phyloP scores from a whole-genome alignment of 305 asterid genomes.

The Solanum hybrid region DNA sequence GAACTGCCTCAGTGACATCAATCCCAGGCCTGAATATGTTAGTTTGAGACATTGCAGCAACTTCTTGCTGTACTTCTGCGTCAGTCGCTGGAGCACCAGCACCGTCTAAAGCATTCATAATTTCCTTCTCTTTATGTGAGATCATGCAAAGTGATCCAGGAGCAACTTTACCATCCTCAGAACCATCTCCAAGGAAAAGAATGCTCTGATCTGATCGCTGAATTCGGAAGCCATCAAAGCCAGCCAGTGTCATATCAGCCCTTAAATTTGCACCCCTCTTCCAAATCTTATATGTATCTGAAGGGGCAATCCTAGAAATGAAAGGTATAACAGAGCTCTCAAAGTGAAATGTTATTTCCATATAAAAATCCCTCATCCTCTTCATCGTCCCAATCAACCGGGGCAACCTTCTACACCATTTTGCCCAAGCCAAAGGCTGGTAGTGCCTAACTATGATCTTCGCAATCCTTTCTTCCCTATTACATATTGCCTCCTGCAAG shows the following conservation, averaged over 20 bases:
- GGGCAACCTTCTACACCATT: constrained; percentile 97
- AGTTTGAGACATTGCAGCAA: constrained; percentile 80
- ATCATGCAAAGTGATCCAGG: constrained; percentile 83
- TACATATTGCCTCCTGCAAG: constrained; percentile 87
- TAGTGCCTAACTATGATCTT: constrained; percentile 79
- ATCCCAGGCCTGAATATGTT: constrained; percentile 93
- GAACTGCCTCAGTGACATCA: constrained; percentile 88
- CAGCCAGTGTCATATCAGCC: constrained; percentile 97
- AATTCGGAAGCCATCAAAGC: constrained; percentile 85
- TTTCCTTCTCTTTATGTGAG: constrained; percentile 82
- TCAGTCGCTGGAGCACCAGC: constrained; percentile 86
- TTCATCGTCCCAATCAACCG: constrained; percentile 74
- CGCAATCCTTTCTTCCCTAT: constrained; percentile 73
- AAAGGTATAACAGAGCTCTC: constrained; percentile 97
- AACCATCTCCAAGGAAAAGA: constrained; percentile 94
- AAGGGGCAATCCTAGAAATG: constrained; percentile 94
- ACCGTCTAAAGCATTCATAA: constrained; percentile 89
- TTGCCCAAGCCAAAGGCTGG: constrained; percentile 96
- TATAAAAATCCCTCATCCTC: constrained; percentile 93
- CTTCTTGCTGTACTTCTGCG: constrained; percentile 80
- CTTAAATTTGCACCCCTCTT: constrained; percentile 87
- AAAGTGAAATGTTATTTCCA: constrained; percentile 93
- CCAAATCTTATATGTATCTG: constrained; percentile 94
- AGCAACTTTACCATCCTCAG: constrained; percentile 77
- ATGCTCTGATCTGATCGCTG: constrained; percentile 93